These are phyloP conservation scores for Wickerhamomyces sp. DNA, from an alignment of 1,139 yeast species.

Conservation along the genomic window DNA sequence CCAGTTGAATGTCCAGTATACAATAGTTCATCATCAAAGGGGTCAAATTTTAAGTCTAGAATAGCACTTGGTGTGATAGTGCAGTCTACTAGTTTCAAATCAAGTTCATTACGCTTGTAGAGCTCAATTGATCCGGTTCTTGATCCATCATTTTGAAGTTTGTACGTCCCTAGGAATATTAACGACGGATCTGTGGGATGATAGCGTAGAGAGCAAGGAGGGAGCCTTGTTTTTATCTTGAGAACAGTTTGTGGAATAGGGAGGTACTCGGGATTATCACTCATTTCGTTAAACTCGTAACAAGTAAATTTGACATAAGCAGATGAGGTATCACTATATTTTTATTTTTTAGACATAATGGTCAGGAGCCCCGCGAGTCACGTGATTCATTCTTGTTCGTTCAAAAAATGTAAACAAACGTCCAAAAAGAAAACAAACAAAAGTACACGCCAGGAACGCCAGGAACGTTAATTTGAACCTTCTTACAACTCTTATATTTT, in stretches of 20 bases:
- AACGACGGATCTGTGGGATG: slow-evolving; percentile 46
- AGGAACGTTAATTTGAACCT: too few relatives aligned
- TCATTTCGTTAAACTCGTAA: too few relatives aligned
- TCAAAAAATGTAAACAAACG: too few relatives aligned
- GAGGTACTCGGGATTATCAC: neutral
- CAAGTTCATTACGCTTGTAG: slow-evolving; percentile 30
- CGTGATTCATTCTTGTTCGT: too few relatives aligned
- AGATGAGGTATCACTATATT: too few relatives aligned
- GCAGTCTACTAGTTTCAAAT: slow-evolving; percentile 25
- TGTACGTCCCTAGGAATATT: slow-evolving; percentile 73
- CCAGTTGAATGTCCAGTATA: slow-evolving; percentile 83
- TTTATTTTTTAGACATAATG: too few relatives aligned
- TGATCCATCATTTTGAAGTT: slow-evolving; percentile 51
- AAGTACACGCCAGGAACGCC: too few relatives aligned
- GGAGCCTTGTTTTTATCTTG: slow-evolving; percentile 41
- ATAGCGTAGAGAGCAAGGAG: slow-evolving; percentile 77
- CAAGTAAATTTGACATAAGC: too few relatives aligned
- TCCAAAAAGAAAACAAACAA: too few relatives aligned
- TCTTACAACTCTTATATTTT: too few relatives aligned
- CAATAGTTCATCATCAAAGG: slow-evolving; percentile 42
- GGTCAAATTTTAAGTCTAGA: slow-evolving; percentile 66
- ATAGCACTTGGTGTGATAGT: slow-evolving; percentile 56
- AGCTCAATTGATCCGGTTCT: slow-evolving; percentile 76
- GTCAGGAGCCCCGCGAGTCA: too few relatives aligned
- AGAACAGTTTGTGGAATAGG: slow-evolving; percentile 18